These are phyloP conservation scores for Quercus dentata DNA, from an alignment of 306 rosid genomes.

Conservation along the genomic window DNA sequence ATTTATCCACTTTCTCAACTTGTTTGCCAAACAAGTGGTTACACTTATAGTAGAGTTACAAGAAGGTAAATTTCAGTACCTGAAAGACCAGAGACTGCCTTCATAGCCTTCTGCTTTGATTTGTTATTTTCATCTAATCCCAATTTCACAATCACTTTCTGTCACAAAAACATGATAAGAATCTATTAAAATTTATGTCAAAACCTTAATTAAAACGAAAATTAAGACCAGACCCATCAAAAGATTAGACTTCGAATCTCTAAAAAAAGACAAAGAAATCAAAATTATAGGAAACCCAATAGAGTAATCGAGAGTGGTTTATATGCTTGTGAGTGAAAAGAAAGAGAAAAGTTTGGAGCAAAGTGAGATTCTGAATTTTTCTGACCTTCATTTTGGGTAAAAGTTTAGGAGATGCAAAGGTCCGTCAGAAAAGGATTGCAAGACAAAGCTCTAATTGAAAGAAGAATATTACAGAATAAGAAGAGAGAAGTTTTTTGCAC, in stretches of 20 bases:
- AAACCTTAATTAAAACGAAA: not conserved
- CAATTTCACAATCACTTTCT: constrained; percentile 66
- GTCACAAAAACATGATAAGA: constrained; percentile 15
- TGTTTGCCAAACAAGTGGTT: not conserved
- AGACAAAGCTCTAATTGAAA: not conserved
- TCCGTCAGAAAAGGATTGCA: too few relatives aligned
- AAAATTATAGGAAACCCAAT: not conserved
- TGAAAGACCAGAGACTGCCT: constrained; percentile 53
- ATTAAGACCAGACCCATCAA: not conserved
- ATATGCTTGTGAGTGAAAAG: not conserved
- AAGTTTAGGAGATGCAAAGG: not conserved
- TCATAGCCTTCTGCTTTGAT: constrained; percentile 58
- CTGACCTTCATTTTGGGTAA: constrained; percentile 34
- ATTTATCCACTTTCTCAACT: not conserved
- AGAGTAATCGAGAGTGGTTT: not conserved
- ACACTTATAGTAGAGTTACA: not conserved
- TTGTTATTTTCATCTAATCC: constrained; percentile 34
- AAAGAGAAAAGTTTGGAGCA: not conserved
- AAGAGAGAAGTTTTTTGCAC: not conserved
- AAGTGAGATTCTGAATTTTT: not conserved
- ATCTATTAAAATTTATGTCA: not conserved
- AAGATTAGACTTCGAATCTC: not conserved
- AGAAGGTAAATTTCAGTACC: constrained; percentile 35
- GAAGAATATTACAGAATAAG: not conserved
- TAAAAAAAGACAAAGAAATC: too few relatives aligned